Conservation (phyloP, 2,329 filamentous ascomycete genomes). For the Torrubiellomyces zombiae region DNA sequence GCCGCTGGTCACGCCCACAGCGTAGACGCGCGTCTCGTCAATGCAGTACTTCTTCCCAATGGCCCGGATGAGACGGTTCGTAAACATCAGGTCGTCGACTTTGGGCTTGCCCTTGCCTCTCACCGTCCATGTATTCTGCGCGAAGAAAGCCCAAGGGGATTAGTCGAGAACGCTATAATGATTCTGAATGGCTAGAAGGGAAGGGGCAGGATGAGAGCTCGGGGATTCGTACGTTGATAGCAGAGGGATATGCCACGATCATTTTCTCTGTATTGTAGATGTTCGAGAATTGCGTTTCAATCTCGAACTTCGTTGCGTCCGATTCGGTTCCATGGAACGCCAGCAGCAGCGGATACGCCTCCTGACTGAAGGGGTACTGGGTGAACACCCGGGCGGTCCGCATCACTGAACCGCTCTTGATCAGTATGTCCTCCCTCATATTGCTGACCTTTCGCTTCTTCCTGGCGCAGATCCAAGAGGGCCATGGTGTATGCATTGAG, state of each 20-base stretch:
- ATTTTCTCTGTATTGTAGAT: slow-evolving; percentile 17
- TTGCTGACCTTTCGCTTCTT: no score
- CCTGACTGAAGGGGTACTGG: no score
- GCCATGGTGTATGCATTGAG: no score
- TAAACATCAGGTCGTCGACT: slow-evolving; percentile 24
- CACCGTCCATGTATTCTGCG: slow-evolving; percentile 22
- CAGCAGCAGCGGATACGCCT: slow-evolving; percentile 27
- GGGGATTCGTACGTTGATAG: slow-evolving; percentile 18
- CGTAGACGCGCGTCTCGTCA: slow-evolving; percentile 23
- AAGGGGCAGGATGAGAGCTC: no score
- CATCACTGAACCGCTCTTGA: no score
- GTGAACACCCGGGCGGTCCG: no score
- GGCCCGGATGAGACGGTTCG: slow-evolving; percentile 22
- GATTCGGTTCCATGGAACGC: slow-evolving; percentile 28
- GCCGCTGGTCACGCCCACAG: slow-evolving; percentile 26
- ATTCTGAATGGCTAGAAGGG: background rate
- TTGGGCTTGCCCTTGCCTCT: slow-evolving; percentile 16
- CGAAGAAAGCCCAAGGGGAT: no score
- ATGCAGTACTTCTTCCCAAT: slow-evolving; percentile 21
- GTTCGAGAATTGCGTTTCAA: slow-evolving; percentile 19
- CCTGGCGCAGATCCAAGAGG: no score
- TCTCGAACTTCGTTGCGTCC: slow-evolving; percentile 17
- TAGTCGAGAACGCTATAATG: background rate
- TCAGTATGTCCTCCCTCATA: no score
- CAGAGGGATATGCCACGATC: slow-evolving; percentile 29